Base-by-base conservation (phyloP, 129 eudicot genomes). In the Flaveria bidentis region DNA sequence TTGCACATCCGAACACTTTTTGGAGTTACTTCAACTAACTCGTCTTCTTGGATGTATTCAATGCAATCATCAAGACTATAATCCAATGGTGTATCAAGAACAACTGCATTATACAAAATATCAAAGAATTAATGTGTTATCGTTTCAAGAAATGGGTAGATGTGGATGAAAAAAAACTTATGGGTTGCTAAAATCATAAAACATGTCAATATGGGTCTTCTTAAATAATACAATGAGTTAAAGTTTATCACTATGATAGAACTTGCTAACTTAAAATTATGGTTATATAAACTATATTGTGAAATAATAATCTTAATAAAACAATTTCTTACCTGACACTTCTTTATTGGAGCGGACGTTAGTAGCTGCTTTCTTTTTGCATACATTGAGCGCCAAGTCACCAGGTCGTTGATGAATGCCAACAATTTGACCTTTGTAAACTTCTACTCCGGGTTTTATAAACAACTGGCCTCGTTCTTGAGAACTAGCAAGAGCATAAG, bases 351-450 rank as follows among this genome's bases (percentile, higher is more conserved):
- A 90, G 75, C 98, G 98, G 7, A 92, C 85, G 55, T 92, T 92
- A 50, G 98, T 92, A 26, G 98, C 98, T n/a, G 98, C 98, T 80
- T 92, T 92, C 76, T 85, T 92, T 90, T 92, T 92, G 88, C 98
- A 92, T 25, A 92, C 98, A 22, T 92, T 92, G 47, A 90, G 80
- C 36, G 94, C 22, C 41, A 92, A 80, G 80, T 92, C 98, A 41
- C 98, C 98, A 4, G 98, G 92, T 47, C 98, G 89, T 71, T 92
- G 98, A 85, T 92, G 94, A 82, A 92, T 92, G 67, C 98, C 98
- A 41, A 92, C 89, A 46, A 92, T 92, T 78, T 85, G 89, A 44
- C 98, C 98, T 85, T 88, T 92, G 72, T 92, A 92, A 30, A 92
- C 96, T 71, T 90, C 96, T 1, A 63, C 73, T 72, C 98, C 98